phyloP scores from a whole-genome alignment of 2,329 filamentous ascomycete genomes.

The Sphaerulina musiva region DNA sequence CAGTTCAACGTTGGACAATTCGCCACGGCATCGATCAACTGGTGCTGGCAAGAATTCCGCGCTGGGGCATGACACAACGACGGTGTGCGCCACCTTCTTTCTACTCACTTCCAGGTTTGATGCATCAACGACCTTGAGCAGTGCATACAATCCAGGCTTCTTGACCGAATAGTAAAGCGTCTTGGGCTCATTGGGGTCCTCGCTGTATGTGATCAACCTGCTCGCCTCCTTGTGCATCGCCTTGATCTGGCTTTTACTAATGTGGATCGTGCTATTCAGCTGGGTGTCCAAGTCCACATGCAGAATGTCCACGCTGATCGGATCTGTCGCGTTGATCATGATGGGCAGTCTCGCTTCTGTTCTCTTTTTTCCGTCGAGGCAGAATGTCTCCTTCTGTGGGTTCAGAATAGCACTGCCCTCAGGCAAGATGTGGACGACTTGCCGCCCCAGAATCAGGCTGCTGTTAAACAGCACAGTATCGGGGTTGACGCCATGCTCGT shows the following conservation, averaged over 20 bases:
- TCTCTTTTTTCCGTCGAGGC: conserved; percentile 57
- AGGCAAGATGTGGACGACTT: conserved; percentile 95
- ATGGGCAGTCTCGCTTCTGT: conserved; percentile 66
- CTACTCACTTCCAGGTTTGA: conserved; percentile 68
- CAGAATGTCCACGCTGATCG: conserved; percentile 79
- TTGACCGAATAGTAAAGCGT: conserved; percentile 66
- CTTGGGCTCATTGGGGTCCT: conserved; percentile 36
- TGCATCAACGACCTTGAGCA: conserved; percentile 81
- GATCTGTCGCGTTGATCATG: conserved; percentile 86
- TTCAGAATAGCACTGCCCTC: conserved; percentile 89
- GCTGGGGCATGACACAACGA: conserved; percentile 79
- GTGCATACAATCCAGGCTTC: conserved; percentile 79
- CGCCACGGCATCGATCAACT: conserved; percentile 70
- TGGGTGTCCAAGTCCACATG: conserved; percentile 79
- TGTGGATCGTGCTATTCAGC: conserved; percentile 69
- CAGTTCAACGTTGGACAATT: conserved; percentile 77
- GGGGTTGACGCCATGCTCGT: conserved; percentile 86
- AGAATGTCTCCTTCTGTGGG: conserved; percentile 72
- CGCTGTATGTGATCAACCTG: conserved; percentile 48
- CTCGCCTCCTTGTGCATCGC: conserved; percentile 64
- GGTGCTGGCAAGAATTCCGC: conserved; percentile 63
- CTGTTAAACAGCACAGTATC: conserved; percentile 83
- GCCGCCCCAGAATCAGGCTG: conserved; percentile 88
- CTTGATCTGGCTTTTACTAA: conserved; percentile 68
- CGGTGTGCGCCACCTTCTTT: conserved; percentile 65